Conservation (phyloP, 2,329 filamentous ascomycete species). For the Trichoderma brevicompactum region DNA sequence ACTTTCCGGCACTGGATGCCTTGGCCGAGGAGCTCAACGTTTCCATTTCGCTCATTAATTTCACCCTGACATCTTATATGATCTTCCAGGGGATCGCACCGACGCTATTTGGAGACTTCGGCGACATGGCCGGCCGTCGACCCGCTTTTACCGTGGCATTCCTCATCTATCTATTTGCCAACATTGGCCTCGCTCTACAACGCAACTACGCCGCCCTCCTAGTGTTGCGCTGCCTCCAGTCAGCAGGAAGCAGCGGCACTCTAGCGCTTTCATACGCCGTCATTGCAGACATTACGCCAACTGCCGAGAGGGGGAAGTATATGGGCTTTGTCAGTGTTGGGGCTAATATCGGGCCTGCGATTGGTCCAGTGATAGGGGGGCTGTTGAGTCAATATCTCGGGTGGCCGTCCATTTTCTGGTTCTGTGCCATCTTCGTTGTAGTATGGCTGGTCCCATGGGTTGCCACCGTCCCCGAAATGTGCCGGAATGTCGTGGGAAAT, state of each 20-base stretch:
- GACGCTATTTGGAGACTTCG: constrained; percentile 64
- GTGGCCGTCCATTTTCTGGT: constrained; percentile 74
- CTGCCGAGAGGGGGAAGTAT: constrained; percentile 71
- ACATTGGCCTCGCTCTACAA: constrained; percentile 63
- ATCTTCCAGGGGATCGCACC: constrained; percentile 67
- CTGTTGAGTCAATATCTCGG: constrained; percentile 65
- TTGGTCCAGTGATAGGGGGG: constrained; percentile 67
- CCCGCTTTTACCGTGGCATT: constrained; percentile 65
- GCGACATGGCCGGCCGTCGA: constrained; percentile 63
- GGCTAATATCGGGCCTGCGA: constrained; percentile 58
- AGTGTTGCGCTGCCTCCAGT: constrained; percentile 65
- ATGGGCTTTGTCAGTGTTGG: constrained; percentile 69
- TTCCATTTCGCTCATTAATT: constrained; percentile 49
- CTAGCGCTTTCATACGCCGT: constrained; percentile 73
- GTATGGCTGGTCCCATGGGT: constrained; percentile 59
- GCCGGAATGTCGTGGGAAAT: constrained; percentile 64
- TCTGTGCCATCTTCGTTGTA: constrained; percentile 60
- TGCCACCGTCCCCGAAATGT: constrained; percentile 63
- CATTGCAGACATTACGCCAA: constrained; percentile 72
- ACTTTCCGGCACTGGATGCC: constrained; percentile 49
- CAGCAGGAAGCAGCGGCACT: constrained; percentile 67
- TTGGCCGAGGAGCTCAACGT: constrained; percentile 48
- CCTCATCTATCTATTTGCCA: constrained; percentile 60
- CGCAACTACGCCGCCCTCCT: constrained; percentile 61
- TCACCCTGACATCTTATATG: constrained; percentile 64